phyloP scores from a whole-genome alignment of 148 eudicot genomes.

The Amaranthus palmeri region DNA sequence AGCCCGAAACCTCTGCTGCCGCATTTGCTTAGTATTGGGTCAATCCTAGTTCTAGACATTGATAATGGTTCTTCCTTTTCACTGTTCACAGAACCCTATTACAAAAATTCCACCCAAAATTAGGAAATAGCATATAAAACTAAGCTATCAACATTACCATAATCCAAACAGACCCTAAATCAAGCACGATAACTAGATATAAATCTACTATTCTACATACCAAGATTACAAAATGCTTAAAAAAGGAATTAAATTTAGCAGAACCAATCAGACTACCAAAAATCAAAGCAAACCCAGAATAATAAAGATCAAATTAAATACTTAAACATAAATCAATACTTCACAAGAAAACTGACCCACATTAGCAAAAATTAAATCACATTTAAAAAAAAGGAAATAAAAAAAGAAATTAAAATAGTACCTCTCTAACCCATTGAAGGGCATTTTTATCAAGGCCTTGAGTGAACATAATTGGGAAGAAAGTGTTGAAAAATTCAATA shows the following conservation, averaged over 20 bases:
- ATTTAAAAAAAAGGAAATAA: not conserved
- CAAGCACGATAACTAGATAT: not conserved
- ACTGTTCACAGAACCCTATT: slow-evolving; percentile 47
- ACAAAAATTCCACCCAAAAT: not conserved
- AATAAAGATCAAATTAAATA: not conserved
- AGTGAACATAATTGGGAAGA: slow-evolving; percentile 45
- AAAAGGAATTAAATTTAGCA: not conserved
- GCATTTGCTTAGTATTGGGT: slow-evolving; percentile 36
- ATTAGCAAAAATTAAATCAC: not conserved
- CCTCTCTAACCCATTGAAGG: slow-evolving; percentile 69
- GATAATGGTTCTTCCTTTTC: slow-evolving; percentile 45
- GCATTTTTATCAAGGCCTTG: slow-evolving; percentile 66
- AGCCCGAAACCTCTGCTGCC: slow-evolving; percentile 47
- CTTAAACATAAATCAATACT: not conserved
- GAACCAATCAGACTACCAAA: not conserved
- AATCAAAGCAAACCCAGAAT: not conserved
- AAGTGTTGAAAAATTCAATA: slow-evolving; percentile 15
- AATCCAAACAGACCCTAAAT: no score
- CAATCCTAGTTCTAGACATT: slow-evolving; percentile 37
- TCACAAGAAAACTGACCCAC: not conserved
- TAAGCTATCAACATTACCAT: not conserved
- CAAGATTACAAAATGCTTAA: not conserved
- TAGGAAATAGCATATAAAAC: not conserved
- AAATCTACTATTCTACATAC: not conserved
- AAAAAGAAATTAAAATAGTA: slow-evolving; percentile 6